Evolutionary conservation across 2,329 filamentous ascomycete genomes (phyloP).

Genomic region (Nothophoma quercina): DNA sequence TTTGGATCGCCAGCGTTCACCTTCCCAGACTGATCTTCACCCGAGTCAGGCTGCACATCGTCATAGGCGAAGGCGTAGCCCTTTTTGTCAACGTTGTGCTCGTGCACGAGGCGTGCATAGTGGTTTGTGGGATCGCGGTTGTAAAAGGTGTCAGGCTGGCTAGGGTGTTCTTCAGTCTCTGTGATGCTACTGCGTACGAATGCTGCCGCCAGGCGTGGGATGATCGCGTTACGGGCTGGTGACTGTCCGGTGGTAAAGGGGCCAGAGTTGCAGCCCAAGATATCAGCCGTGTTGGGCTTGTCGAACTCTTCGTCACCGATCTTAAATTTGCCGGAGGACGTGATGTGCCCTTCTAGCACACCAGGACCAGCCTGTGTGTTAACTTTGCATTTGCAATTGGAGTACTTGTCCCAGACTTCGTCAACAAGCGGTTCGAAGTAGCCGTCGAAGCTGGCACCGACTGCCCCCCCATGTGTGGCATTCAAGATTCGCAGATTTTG

Average conservation of each 20-base stretch:
- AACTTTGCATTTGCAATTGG: constrained; percentile 5
- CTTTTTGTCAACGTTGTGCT: constrained; percentile 11
- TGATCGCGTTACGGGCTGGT: constrained; percentile 13
- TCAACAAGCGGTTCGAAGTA: constrained; percentile 18
- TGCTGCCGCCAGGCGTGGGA: constrained; percentile 11
- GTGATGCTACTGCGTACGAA: constrained; percentile 9
- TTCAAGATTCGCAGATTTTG: constrained; percentile 9
- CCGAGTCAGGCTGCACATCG: constrained; percentile 8
- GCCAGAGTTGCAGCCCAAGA: constrained; percentile 12
- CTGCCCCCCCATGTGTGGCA: constrained; percentile 14
- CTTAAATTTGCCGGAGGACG: constrained; percentile 1
- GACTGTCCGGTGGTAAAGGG: constrained; percentile 10
- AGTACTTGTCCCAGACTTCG: constrained; percentile 12
- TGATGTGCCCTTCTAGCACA: constrained; percentile 6
- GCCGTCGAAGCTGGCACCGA: constrained; percentile 11
- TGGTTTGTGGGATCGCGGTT: constrained; percentile 11
- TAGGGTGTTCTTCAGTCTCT: constrained; percentile 2
- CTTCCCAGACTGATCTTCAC: constrained; percentile 11
- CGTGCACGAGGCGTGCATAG: constrained; percentile 13
- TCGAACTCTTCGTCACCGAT: constrained; percentile 14
- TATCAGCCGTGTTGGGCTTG: constrained; percentile 13
- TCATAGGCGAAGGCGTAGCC: constrained; percentile 17
- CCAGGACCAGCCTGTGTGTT: constrained; percentile 13
- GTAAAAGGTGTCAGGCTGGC: constrained; percentile 9
- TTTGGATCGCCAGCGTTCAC: constrained; percentile 16